Evolutionary conservation across 2,329 filamentous ascomycete genomes (phyloP).

Genomic region (Cytospora schulzeri): DNA sequence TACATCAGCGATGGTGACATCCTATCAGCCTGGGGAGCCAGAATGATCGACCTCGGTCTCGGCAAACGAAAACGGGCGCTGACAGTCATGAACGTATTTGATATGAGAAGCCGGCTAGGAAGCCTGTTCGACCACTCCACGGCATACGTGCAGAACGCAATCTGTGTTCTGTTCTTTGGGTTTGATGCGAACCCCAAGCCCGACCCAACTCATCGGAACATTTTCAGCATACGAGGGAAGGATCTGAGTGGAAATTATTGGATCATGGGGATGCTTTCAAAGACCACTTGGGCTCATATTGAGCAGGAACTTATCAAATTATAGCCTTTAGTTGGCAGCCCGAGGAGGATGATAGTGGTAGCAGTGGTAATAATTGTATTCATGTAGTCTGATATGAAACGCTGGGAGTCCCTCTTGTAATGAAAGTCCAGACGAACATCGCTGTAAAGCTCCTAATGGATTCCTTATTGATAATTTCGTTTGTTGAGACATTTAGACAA

Average conservation of each 20-base stretch:
- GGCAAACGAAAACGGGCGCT: slow-evolving; percentile 34
- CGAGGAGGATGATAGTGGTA: background rate
- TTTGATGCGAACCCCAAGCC: slow-evolving; percentile 1
- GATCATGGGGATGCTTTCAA: slow-evolving; percentile 20
- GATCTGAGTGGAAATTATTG: slow-evolving; percentile 21
- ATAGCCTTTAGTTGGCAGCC: background rate
- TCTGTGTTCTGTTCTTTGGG: background rate
- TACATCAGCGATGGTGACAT: slow-evolving; percentile 52
- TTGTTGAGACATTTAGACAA: too few species aligned
- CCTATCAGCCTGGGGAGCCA: slow-evolving; percentile 44
- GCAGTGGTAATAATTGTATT: too few species aligned
- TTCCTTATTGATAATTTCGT: too few species aligned
- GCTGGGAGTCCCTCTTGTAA: too few species aligned
- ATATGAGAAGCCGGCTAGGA: slow-evolving; percentile 37
- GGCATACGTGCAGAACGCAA: slow-evolving; percentile 28
- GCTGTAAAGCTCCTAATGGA: too few species aligned
- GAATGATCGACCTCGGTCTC: slow-evolving; percentile 32
- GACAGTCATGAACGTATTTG: slow-evolving; percentile 42
- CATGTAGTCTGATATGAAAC: too few species aligned
- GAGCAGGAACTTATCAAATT: slow-evolving; percentile 6
- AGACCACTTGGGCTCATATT: slow-evolving; percentile 10
- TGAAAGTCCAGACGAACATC: too few species aligned
- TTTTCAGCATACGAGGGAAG: slow-evolving; percentile 20
- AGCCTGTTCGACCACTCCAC: slow-evolving; percentile 33
- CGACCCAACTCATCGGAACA: slow-evolving; percentile 1